Percentiles rank a stretch among this genome's conserved stretches.
These are phyloP conservation scores for Apiospora marii DNA, from an alignment of 2,329 filamentous ascomycete species.

Conservation along the genomic window DNA sequence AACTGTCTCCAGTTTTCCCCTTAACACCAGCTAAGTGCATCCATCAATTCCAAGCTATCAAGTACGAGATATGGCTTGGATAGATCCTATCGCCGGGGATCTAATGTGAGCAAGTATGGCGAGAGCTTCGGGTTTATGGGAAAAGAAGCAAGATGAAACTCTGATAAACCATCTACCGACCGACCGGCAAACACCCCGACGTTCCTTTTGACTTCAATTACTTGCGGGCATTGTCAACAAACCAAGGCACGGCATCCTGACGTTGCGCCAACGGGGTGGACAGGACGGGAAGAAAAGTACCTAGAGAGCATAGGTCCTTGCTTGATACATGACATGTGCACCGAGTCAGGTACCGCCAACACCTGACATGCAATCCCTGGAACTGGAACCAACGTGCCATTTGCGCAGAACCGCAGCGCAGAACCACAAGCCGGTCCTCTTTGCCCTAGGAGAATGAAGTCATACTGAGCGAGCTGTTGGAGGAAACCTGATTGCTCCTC, in stretches of 20 bases:
- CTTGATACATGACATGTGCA: conserved; percentile 16
- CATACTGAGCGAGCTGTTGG: background rate
- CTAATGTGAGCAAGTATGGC: background rate
- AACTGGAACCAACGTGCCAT: background rate
- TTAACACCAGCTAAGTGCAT: background rate
- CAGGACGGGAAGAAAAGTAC: background rate
- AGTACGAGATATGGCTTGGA: background rate
- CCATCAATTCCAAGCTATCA: background rate
- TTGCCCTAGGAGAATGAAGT: background rate
- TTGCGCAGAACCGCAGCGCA: background rate
- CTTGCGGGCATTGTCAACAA: background rate
- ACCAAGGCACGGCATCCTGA: background rate
- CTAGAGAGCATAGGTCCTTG: background rate
- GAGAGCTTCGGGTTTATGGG: no score
- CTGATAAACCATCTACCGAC: background rate
- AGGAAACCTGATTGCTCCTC: background rate
- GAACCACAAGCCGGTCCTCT: background rate
- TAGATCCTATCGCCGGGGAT: background rate
- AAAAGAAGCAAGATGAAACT: background rate
- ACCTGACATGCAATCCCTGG: conserved; percentile 2
- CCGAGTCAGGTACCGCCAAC: background rate
- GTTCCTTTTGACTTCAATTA: background rate
- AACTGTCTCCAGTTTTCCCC: conserved; percentile 3
- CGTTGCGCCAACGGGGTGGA: background rate
- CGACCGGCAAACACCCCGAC: background rate